phyloP scores from a whole-genome alignment of 1,284 basidiomycete genomes.

The Ceratobasidium sp. region DNA sequence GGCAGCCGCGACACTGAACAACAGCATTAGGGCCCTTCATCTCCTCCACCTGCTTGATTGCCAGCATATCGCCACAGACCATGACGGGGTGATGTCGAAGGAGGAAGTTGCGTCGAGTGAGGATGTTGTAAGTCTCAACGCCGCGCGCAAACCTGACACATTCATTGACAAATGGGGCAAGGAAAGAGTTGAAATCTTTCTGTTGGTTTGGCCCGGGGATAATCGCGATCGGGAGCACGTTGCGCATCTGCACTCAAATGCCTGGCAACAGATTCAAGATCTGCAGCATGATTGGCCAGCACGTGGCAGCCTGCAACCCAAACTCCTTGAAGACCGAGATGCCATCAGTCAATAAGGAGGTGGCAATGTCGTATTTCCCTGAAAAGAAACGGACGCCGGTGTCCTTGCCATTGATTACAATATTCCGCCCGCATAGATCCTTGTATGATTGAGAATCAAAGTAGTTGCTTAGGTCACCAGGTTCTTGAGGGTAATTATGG shows the following conservation, averaged over 20 bases:
- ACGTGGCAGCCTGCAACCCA: slow-evolving; percentile 51
- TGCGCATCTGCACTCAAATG: slow-evolving; percentile 54
- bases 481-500: slow-evolving; percentile 45
- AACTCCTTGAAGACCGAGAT: slow-evolving; percentile 59
- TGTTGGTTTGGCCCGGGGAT: slow-evolving; percentile 55
- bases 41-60: slow-evolving; percentile 53
- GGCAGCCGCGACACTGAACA: slow-evolving; percentile 56
- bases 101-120: not conserved
- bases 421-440: slow-evolving; percentile 9
- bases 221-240: slow-evolving; percentile 60
- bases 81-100: slow-evolving; percentile 57
- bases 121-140: slow-evolving; percentile 57
- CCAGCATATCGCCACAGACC: slow-evolving; percentile 64
- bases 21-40: slow-evolving; percentile 56
- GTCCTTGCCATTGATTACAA: slow-evolving; percentile 18
- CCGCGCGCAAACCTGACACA: slow-evolving; percentile 58
- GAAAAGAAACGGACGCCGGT: slow-evolving; percentile 53
- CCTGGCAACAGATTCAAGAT: slow-evolving; percentile 62
- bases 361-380: slow-evolving; percentile 54
- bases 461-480: slow-evolving; percentile 51
- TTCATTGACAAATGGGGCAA: not conserved
- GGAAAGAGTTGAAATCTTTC: slow-evolving; percentile 5
- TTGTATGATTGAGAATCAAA: slow-evolving; percentile 47
- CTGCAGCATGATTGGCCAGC: slow-evolving; percentile 61
- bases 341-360: slow-evolving; percentile 58